Percentiles rank a stretch among this genome's conserved stretches.
Evolutionary conservation across 495 filamentous ascomycete genomes (phyloP).

Genomic region (Cercophora samala): DNA sequence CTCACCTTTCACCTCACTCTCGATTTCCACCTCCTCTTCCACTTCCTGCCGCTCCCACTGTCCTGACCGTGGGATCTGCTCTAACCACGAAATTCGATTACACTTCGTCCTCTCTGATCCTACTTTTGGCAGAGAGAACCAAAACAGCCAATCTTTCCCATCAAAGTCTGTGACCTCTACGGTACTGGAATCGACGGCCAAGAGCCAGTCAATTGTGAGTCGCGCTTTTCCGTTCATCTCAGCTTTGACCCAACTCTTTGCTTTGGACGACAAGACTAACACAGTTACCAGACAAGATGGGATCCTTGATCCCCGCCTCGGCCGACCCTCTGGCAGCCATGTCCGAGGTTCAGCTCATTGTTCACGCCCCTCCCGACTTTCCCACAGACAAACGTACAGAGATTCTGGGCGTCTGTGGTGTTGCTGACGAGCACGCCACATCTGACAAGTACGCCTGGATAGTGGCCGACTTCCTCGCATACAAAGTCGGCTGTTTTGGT

Average conservation of each 20-base stretch:
- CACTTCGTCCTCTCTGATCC: background rate
- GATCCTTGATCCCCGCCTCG: background rate
- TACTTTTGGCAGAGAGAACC: background rate
- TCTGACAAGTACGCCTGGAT: slow-evolving; percentile 37
- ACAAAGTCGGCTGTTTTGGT: slow-evolving; percentile 33
- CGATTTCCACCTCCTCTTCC: no score
- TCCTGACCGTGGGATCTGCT: background rate
- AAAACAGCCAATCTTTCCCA: background rate
- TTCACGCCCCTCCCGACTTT: slow-evolving; percentile 35
- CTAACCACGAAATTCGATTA: background rate
- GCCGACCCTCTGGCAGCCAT: slow-evolving; percentile 6
- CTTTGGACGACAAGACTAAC: background rate
- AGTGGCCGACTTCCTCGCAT: slow-evolving; percentile 37
- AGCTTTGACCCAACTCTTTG: background rate
- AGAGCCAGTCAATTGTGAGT: background rate
- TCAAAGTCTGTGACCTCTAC: background rate
- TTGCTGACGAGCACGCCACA: slow-evolving; percentile 27
- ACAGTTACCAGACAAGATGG: background rate
- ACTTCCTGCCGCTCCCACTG: background rate
- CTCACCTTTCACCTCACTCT: no score
- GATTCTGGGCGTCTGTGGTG: slow-evolving; percentile 35
- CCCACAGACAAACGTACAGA: slow-evolving; percentile 14
- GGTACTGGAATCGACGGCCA: background rate
- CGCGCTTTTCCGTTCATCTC: background rate
- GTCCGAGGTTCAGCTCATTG: slow-evolving; percentile 26